These are phyloP conservation scores for Cladochytrium replicatum DNA, from an alignment of 192 early-diverging fungal genomes.

Conservation along the genomic window DNA sequence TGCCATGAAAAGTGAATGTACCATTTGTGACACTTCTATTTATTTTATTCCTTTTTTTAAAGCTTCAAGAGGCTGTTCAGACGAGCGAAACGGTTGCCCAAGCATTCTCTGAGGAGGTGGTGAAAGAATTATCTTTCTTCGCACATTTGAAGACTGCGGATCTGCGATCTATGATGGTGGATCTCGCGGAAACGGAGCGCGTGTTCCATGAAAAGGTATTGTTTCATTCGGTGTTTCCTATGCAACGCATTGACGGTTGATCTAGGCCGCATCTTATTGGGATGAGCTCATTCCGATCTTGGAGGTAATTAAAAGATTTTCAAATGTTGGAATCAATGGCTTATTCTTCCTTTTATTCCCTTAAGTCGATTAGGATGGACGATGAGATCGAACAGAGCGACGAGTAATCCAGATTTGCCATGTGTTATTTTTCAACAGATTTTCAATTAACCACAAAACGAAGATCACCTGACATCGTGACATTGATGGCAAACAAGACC, in stretches of 20 bases:
- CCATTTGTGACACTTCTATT: background rate
- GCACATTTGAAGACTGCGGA: constrained; percentile 68
- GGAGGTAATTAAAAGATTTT: too few relatives aligned
- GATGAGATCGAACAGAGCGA: too few relatives aligned
- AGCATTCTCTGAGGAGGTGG: constrained; percentile 66
- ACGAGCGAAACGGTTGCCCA: constrained; percentile 57
- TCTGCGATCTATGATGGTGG: constrained; percentile 62
- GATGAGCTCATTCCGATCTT: constrained; percentile 73
- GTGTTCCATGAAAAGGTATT: constrained; percentile 71
- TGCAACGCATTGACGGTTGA: background rate
- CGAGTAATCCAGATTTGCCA: too few relatives aligned
- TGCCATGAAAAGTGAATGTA: background rate
- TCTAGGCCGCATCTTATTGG: constrained; percentile 62
- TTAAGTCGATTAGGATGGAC: too few relatives aligned
- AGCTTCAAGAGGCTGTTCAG: constrained; percentile 79
- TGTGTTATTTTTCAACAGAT: too few relatives aligned
- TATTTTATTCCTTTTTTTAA: constrained; percentile 9
- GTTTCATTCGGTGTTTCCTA: background rate
- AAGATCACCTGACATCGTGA: too few relatives aligned
- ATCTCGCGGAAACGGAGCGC: constrained; percentile 69
- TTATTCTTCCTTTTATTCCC: too few relatives aligned
- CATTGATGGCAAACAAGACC: constrained; percentile 23
- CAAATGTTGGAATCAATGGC: too few relatives aligned
- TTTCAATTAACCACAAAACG: too few relatives aligned
- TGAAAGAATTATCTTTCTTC: constrained; percentile 79